Evolutionary conservation across 768 basidiomycete species (phyloP).

Genomic region (Rhizopogon vinicolor): DNA sequence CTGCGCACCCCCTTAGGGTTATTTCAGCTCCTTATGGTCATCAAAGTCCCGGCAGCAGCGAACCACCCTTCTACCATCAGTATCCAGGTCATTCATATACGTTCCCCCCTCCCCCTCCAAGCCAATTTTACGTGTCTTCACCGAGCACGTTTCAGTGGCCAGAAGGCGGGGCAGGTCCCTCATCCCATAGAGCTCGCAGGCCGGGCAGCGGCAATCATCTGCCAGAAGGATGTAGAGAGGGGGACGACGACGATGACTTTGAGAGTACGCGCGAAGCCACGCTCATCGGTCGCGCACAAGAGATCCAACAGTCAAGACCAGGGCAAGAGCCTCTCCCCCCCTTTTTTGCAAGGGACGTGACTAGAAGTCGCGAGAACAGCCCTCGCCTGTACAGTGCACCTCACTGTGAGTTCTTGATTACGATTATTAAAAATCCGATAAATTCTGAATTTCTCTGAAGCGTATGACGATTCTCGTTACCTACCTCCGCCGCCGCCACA

Average conservation of each 20-base stretch:
- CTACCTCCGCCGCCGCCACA: slow-evolving; percentile 11
- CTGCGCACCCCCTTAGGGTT: slow-evolving; percentile 1
- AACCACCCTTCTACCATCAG: slow-evolving; percentile 24
- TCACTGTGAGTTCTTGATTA: not conserved
- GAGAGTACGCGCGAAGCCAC: slow-evolving; percentile 11
- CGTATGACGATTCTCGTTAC: slow-evolving; percentile 10
- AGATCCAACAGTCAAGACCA: slow-evolving; percentile 15
- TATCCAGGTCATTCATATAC: slow-evolving; percentile 12
- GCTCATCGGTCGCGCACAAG: slow-evolving; percentile 17
- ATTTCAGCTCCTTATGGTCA: slow-evolving; percentile 24
- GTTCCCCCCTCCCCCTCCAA: slow-evolving; percentile 21
- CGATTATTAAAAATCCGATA: not conserved
- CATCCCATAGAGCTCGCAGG: slow-evolving; percentile 21
- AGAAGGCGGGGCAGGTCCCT: slow-evolving; percentile 44
- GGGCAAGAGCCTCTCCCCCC: slow-evolving; percentile 9
- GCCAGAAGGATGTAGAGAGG: slow-evolving; percentile 6
- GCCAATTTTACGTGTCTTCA: slow-evolving; percentile 9
- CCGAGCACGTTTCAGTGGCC: slow-evolving; percentile 25
- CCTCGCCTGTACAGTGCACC: not conserved
- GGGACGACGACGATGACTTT: slow-evolving; percentile 11
- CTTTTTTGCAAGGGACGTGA: slow-evolving; percentile 3
- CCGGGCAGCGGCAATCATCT: slow-evolving; percentile 6
- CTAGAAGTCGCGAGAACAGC: not conserved
- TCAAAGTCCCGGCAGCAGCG: slow-evolving; percentile 24
- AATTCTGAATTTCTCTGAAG: not conserved